phyloP scores from a whole-genome alignment of 2,329 filamentous ascomycete genomes.

The Fonsecaea multimorphosa region DNA sequence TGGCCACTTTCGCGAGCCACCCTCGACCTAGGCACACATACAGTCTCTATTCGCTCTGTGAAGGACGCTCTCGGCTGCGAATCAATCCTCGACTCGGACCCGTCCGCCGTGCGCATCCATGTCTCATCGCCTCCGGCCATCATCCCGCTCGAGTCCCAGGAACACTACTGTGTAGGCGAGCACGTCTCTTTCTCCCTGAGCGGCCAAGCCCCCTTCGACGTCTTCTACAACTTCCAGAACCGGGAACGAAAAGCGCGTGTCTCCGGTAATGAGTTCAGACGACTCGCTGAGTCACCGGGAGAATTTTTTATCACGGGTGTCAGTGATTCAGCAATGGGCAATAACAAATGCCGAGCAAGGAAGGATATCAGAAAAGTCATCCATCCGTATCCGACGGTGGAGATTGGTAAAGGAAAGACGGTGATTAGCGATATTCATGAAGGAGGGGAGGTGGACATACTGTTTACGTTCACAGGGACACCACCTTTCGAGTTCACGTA shows the following conservation, averaged over 20 bases:
- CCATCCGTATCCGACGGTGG: conserved; percentile 89
- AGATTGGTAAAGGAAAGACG: conserved; percentile 82
- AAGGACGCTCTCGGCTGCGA: conserved; percentile 87
- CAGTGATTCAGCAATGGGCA: conserved; percentile 72
- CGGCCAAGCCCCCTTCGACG: conserved; percentile 88
- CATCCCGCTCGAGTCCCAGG: conserved; percentile 80
- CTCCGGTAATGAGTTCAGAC: conserved; percentile 71
- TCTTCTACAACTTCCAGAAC: conserved; percentile 88
- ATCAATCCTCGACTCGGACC: conserved; percentile 72
- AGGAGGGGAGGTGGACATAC: conserved; percentile 88
- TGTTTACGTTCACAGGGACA: conserved; percentile 93
- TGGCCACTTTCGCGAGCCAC: conserved; percentile 84
- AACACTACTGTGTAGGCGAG: conserved; percentile 94
- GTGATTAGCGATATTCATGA: conserved; percentile 93
- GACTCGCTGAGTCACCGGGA: conserved; percentile 89
- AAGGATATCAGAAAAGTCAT: conserved; percentile 82
- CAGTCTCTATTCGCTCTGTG: conserved; percentile 86
- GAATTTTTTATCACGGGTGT: conserved; percentile 86
- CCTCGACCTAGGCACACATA: conserved; percentile 86
- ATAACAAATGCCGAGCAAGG: conserved; percentile 76
- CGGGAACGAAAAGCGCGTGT: conserved; percentile 78
- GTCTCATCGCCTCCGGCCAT: conserved; percentile 94
- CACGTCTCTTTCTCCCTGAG: conserved; percentile 90
- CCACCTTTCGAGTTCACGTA: conserved; percentile 95
- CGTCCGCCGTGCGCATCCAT: conserved; percentile 83